Evolutionary conservation across 768 basidiomycete genomes (phyloP).

Genomic region (Russula lepida): DNA sequence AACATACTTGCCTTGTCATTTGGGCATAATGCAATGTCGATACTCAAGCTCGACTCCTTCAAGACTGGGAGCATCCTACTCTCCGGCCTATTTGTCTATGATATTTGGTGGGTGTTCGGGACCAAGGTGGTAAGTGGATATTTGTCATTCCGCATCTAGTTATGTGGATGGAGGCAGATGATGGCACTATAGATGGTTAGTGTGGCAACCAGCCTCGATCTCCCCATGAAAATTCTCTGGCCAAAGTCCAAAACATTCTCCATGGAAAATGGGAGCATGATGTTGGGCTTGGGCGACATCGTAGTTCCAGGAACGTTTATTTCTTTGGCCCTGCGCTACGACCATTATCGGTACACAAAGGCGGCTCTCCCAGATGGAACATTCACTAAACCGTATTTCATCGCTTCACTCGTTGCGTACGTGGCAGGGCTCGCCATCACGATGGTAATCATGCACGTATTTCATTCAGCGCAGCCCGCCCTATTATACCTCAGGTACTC

Average conservation of each 20-base stretch:
- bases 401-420: conserved; percentile 61
- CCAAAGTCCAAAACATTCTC: conserved; percentile 55
- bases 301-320: conserved; percentile 63
- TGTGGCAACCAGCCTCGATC: conserved; percentile 83
- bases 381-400: conserved; percentile 72
- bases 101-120: conserved; percentile 93
- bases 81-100: conserved; percentile 82
- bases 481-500: conserved; percentile 81
- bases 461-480: conserved; percentile 77
- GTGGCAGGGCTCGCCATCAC: conserved; percentile 62
- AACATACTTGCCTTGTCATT: conserved; percentile 73
- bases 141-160: not conserved
- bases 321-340: conserved; percentile 80
- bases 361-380: conserved; percentile 17
- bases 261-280: conserved; percentile 55
- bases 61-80: conserved; percentile 77
- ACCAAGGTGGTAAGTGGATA: conserved; percentile 62
- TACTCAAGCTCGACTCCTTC: conserved; percentile 86
- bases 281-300: conserved; percentile 91
- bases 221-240: conserved; percentile 90
- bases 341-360: conserved; percentile 42
- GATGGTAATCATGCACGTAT: conserved; percentile 78
- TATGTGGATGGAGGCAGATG: not conserved
- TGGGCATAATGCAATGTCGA: conserved; percentile 65
- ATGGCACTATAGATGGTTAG: conserved; percentile 68